Conservation (phyloP, 2,329 filamentous ascomycete genomes). For the Lasiodiplodia gonubiensis region DNA sequence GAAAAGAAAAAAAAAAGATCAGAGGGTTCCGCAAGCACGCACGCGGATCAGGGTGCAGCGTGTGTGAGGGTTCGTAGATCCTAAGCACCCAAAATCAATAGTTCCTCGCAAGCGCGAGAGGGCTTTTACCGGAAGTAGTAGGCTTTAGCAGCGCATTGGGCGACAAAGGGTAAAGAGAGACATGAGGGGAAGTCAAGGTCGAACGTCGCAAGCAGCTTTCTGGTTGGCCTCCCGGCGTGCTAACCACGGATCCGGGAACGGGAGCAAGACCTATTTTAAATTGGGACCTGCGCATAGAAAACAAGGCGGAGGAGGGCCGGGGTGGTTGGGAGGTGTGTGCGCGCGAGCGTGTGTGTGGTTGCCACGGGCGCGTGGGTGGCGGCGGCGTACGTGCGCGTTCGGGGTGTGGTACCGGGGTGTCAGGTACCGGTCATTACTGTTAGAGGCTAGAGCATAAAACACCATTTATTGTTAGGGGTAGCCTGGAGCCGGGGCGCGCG, state of each 20-base stretch:
- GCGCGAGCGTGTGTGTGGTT: background rate
- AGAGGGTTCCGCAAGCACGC: too few relatives aligned
- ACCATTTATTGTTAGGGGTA: background rate
- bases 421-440: background rate
- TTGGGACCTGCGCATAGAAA: background rate
- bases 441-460: background rate
- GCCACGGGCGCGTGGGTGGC: background rate
- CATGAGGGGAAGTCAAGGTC: background rate
- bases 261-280: background rate
- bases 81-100: too few relatives aligned
- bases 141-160: background rate
- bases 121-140: too few relatives aligned
- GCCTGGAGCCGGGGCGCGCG: background rate
- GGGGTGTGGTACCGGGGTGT: background rate
- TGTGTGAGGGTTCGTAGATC: too few relatives aligned
- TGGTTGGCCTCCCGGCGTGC: conserved; percentile 19
- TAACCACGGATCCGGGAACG: conserved; percentile 13
- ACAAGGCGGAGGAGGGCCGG: background rate
- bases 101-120: too few relatives aligned
- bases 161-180: background rate
- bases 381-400: background rate
- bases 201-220: conserved; percentile 12
- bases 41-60: too few relatives aligned
- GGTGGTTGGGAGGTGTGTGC: background rate
- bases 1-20: too few relatives aligned